Conservation (phyloP, 768 basidiomycete species). For the Austroboletus festivus region DNA sequence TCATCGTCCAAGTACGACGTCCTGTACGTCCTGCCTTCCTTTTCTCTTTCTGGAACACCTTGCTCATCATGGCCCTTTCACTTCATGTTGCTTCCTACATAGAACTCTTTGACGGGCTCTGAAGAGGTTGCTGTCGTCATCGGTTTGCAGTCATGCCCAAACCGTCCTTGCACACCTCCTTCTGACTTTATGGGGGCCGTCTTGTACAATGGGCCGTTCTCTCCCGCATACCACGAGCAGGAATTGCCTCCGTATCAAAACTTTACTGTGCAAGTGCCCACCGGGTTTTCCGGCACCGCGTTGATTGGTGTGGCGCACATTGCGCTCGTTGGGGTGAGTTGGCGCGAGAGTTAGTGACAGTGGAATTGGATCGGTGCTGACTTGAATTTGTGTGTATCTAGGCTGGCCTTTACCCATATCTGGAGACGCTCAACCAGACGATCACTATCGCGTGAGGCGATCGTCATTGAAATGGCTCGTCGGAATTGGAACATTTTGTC, state of each 20-base stretch:
- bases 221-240: slow-evolving; percentile 32
- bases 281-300: slow-evolving; percentile 28
- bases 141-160: slow-evolving; percentile 39
- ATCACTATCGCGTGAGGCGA: slow-evolving; percentile 19
- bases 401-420: slow-evolving; percentile 32
- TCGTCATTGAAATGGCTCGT: neutral
- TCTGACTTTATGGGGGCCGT: slow-evolving; percentile 37
- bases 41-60: neutral
- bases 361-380: neutral
- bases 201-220: slow-evolving; percentile 46
- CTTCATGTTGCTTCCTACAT: neutral
- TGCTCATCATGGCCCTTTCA: neutral
- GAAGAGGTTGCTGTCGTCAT: slow-evolving; percentile 47
- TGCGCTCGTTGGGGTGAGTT: slow-evolving; percentile 41
- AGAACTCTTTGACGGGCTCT: slow-evolving; percentile 39
- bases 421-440: slow-evolving; percentile 34
- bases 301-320: slow-evolving; percentile 37
- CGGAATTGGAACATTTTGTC: no score
- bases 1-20: slow-evolving; percentile 46
- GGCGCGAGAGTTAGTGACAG: neutral
- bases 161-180: slow-evolving; percentile 24
- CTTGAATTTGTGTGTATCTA: slow-evolving; percentile 10
- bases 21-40: slow-evolving; percentile 36
- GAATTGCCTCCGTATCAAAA: slow-evolving; percentile 42
- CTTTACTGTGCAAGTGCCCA: slow-evolving; percentile 42